Base-by-base conservation (phyloP, 2,329 filamentous ascomycete genomes). In the Metarhizium brunneum region DNA sequence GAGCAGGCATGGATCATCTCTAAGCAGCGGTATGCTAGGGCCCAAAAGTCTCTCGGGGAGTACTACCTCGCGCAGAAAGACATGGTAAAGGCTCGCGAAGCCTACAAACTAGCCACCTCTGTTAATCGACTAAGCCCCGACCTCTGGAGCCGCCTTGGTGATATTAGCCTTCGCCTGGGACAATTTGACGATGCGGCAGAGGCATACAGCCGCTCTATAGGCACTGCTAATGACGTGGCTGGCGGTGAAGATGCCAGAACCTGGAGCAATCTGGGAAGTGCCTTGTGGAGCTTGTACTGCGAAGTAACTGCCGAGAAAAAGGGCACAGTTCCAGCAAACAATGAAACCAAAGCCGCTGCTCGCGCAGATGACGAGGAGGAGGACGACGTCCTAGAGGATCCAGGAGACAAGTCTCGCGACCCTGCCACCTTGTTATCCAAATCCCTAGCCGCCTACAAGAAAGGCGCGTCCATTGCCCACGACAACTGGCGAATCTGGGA, bases 401-500 rank as follows among this genome's bases (percentile, higher is more conserved):
- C 68, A 49, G 59, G 20, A 55, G 65, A 51, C 57, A 68, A 6
- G 60, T 50, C 64, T 6, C 68, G 63, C 35, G 81, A 86, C 59
- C 82, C 84, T 0, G 76, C 83, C 40, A 78, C 78, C 50, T 77
- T 89, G 54, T 80, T 91, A 2, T 75, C 80, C 0, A 90, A 95
- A 66, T 85, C 94, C 0, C 81, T 99, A 1, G 77, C 82, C 6
- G 92, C 94, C 0, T 90, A 95, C 70, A 94, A 95, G 67, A 87
- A 88, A 60, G 94, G 92, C 10, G 90, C 92, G 0, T 80, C 82
- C 4, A 81, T 96, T 29, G 90, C 95, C 52, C 82, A 90, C 69
- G 86, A 91, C 63, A 92, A 92, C 72, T 89, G 87, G 80, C 85
- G 90, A 62, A 96, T 99, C 69, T 97, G 92, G 92, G 90, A 95